Evolutionary conservation across 805 yeast species (phyloP), one percentile per base, ranked within the genome.

Genomic region (Nematodospora valgi): DNA sequence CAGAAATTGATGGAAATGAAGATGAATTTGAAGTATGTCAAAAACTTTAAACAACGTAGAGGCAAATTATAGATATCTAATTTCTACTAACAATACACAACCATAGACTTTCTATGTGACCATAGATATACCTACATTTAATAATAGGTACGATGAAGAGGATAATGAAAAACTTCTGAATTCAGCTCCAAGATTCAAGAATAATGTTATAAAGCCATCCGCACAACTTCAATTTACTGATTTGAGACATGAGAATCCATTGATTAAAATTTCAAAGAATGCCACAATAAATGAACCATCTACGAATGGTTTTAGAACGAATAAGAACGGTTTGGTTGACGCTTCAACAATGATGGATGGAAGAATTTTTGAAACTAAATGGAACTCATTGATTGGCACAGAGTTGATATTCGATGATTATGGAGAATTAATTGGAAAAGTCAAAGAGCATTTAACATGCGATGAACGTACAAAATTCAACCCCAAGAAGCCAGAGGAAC

Each of bases 351-450:
- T 63, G 6, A 56, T 61, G 3, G 70, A 67, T 40, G 71, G 70
- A 13, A 64, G 72, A 24, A 58, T 86, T 4, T 86, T 78, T 53
- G 76, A 78, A 55, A 93, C 95, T 2, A 62, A 68, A 15, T 89
- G 97, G 96, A 68, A 72, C 27, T 74, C 74, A 36, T 58, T 86
- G 3, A 80, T 86, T 1, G 98, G 98, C 0, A 83, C 94, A 0
- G 96, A 66, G 32, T 46, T 64, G 37, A 47, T 67, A 2, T 62
- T 66, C 40, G 71, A 68, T 41, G 73, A 67, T 31, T 53, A 63
- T 38, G 73, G 72, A 0, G 66, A 66, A 23, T 45, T 62, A 26
- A 49, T 65, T 21, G 69, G 70, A 0, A 56, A 58, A 20, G 70
- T 64, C 6, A 48, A 54, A 11, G 72, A 68, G 38, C 72, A 66